Evolutionary conservation across 331 rosid species (phyloP), one percentile per base, ranked within the genome.

Genomic region (Erythrophleum ivorense): DNA sequence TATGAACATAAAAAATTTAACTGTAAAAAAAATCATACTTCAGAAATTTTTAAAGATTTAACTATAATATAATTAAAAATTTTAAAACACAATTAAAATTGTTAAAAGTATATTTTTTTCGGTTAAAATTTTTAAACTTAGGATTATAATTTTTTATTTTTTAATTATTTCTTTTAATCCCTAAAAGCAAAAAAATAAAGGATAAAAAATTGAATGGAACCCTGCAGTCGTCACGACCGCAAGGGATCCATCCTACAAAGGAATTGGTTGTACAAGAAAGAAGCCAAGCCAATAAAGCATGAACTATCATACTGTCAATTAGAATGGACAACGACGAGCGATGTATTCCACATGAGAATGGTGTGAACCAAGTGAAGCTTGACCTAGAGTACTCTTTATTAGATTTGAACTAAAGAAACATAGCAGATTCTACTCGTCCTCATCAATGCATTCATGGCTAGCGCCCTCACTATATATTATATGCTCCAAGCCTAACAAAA

Each of bases 401-500:
- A 10, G 11, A 53, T 36, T 58, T 76, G 33, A 5, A 50, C 24
- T 10, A 7, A 9, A 63, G 52, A 43, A 41, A 48, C 62, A 11
- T 45, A 54, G 36, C 54, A 43, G 24, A 5, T 33, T 60, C 45
- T 68, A 50, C 36, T 76, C n/a, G 7, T 74, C 53, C 16, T 70
- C 29, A 9, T 71, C 16, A 31, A 38, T 19, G 10, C 65, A 54
- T 54, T 34, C 2, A 36, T 4, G 18, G 38, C n/a, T 12, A 36
- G 62, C 57, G 43, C 55, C 7, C 52, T 75, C 71, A 21, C 6
- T 8, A 18, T 59, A 60, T 60, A 29, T 29, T 11, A 18, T 3
- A 29, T 43, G 75, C 36, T 78, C 73, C 43, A 66, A 80, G 78
- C n/a, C 45, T 49, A 2, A 9, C 16, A 19, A 48, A 48, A 40